Evolutionary conservation across 345 rosid species (phyloP), one percentile per base, ranked within the genome.

Genomic region (Dovyalis caffra): DNA sequence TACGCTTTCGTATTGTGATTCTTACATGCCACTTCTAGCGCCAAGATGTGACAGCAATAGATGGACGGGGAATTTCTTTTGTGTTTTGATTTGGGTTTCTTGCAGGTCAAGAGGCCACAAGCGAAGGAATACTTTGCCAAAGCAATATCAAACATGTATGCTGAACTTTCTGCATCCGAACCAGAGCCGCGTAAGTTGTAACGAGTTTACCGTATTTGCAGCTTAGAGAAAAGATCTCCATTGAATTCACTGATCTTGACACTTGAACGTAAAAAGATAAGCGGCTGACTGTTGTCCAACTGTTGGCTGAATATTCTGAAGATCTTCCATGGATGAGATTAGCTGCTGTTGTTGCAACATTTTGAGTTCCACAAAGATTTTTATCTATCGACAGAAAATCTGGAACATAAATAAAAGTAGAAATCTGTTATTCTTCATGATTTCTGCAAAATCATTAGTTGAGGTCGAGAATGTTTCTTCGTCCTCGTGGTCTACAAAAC

Each of bases 71-170:
- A 32, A 69, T 14, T 15, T 31, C 23, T 11, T 33, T 15, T 5
- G n/a, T 60, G 56, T 62, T 65, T 31, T 69, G 68, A 40, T 37
- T 71, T 73, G 18, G 43, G 43, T 25, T n/a, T 71, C n/a, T 43
- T 75, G 66, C 86, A 92, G 97, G 77, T 94, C 78, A 94, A 94
- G 87, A 84, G 97, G 78, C 91, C 92, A 51, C 97, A 91, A 79
- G 97, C 97, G 1, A 90, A 88, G 85, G 91, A 76, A 23, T 83
- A 82, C 80, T 94, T 86, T 71, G 91, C 84, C 20, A 83, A 87
- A 66, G 90, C 90, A 53, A 88, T 92, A 80, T 74, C 91, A 53
- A 79, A 81, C 67, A 92, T 92, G 98, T 91, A 94, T 28, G 81
- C 81, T 0, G 90, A 88, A 68, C 89, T 89, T 34, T 80, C 92